Conservation (phyloP, 306 rosid species). For the Cotoneaster glaucophyllus region DNA sequence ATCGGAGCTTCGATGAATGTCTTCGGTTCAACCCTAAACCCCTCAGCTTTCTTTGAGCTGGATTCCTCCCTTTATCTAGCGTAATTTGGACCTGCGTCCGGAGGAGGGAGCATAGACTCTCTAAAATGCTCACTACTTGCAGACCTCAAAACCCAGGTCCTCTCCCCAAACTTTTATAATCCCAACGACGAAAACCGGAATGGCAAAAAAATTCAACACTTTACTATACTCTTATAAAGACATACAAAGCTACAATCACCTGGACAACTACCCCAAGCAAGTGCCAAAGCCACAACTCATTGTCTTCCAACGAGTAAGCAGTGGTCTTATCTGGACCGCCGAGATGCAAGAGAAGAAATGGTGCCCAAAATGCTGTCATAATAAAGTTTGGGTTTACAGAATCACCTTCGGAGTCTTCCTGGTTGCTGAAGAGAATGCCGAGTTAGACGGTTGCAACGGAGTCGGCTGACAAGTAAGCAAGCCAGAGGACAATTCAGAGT, state of each 20-base stretch:
- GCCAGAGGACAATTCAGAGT: conserved; percentile 16
- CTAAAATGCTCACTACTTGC: conserved; percentile 29
- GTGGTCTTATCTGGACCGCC: conserved; percentile 39
- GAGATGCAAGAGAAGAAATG: conserved; percentile 35
- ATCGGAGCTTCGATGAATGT: background rate
- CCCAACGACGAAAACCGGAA: conserved; percentile 23
- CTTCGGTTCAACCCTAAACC: background rate
- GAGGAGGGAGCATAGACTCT: conserved; percentile 22
- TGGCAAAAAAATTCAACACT: conserved; percentile 2
- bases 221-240: background rate
- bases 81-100: conserved; percentile 35
- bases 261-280: conserved; percentile 9
- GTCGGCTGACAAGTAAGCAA: conserved; percentile 28
- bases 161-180: conserved; percentile 29
- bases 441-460: conserved; percentile 21
- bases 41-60: conserved; percentile 19
- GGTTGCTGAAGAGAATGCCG: conserved; percentile 16
- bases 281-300: conserved; percentile 30
- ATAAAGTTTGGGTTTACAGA: background rate
- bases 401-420: background rate
- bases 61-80: conserved; percentile 20
- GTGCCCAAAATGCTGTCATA: conserved; percentile 30
- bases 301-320: conserved; percentile 34
- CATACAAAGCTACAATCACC: background rate
- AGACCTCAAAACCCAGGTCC: conserved; percentile 16